Evolutionary conservation across 2,329 filamentous ascomycete species (phyloP), one percentile per base, ranked within the genome.

Genomic region (Lizonia empirigonia): DNA sequence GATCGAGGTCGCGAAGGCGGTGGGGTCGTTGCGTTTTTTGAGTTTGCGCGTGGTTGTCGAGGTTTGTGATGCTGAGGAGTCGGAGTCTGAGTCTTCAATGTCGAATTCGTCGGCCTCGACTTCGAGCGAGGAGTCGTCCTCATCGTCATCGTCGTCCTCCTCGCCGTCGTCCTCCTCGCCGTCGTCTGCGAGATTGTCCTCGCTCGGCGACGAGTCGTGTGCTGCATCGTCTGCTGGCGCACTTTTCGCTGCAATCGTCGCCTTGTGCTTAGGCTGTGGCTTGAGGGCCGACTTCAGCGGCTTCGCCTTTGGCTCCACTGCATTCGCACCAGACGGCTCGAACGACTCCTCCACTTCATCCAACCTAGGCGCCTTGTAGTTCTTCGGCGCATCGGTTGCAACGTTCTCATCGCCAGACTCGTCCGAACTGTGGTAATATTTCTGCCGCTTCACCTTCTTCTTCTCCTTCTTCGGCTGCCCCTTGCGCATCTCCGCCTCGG

Each of bases 1-100:
- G 65, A 99, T 91, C 41, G 91, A 96, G 1, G 88, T 96, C 19
- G 93, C 90, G 73, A 99, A 97, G 44, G 90, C 91, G 58, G 82
- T 80, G 2, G 94, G 92, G 74, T 99, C 93, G 76, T 96, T 96
- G 69, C 92, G 88, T 77, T 97, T 97, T 12, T 86, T 85, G 66
- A 85, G 88, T 63, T 75, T 77, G 27, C 67, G 64, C 7, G 63
- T 56, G 8, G 61, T 65, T 8, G 65, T 70, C 20, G 68, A 72
- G 7, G 63, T 70, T 41, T 73, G n/a, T n/a, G n/a, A n/a, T n/a
- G n/a, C 67, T 2, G 71, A 73, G 20, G 58, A 50, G 15, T 67
- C 64, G 19, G 56, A 60, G 35, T 69, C 65, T 0, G 60, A 60
- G 44, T 66, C 65, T 41, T 59, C 61, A n/a, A 74, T 71, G 23